These are phyloP conservation scores for Protea cynaroides DNA, from an alignment of 164 flowering plant genomes.

Conservation along the genomic window DNA sequence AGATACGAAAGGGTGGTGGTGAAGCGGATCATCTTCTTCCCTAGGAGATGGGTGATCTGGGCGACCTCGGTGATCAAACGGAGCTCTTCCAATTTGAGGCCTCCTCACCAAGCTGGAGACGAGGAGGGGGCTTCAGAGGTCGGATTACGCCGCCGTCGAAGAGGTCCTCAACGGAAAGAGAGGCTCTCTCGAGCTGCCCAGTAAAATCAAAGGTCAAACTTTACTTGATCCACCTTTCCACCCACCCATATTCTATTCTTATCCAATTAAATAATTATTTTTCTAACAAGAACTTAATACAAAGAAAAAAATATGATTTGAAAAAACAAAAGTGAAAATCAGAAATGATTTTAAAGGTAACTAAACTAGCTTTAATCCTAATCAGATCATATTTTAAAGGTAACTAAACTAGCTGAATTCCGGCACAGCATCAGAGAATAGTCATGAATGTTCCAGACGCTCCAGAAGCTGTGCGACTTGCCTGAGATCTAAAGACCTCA, in stretches of 20 bases:
- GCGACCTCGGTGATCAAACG: conserved; percentile 28
- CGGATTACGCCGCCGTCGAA: conserved; percentile 63
- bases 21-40: conserved; percentile 40
- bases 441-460: conserved; percentile 50
- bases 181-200: conserved; percentile 28
- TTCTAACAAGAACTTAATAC: too few relatives aligned
- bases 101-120: conserved; percentile 16
- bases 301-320: too few relatives aligned
- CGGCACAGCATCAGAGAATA: too few relatives aligned
- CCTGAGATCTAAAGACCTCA: conserved; percentile 47
- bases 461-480: conserved; percentile 63
- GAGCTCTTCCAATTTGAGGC: neutral
- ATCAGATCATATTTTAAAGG: too few relatives aligned
- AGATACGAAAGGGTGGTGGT: conserved; percentile 47
- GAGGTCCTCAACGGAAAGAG: conserved; percentile 58
- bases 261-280: too few relatives aligned
- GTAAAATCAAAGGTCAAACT: conserved; percentile 60
- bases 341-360: too few relatives aligned
- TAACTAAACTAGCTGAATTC: too few relatives aligned
- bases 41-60: conserved; percentile 27
- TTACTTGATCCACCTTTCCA: too few relatives aligned
- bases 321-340: too few relatives aligned
- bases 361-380: too few relatives aligned
- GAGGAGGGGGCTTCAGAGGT: conserved; percentile 45
- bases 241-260: too few relatives aligned